phyloP scores from a whole-genome alignment of 441 rosid genomes.

The Erodium moschatum region DNA sequence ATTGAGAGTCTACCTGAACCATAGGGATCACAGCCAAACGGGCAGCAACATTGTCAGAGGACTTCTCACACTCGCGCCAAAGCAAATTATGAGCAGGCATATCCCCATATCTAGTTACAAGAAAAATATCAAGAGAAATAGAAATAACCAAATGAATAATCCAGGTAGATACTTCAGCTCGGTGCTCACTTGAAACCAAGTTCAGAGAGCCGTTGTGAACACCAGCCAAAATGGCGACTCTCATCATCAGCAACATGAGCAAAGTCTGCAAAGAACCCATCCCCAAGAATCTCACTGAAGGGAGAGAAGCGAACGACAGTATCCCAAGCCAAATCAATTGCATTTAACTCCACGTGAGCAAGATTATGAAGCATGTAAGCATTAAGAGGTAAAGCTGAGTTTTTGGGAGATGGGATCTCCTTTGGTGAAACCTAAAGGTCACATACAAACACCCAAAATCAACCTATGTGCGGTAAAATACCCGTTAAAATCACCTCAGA shows the following conservation, averaged over 20 bases:
- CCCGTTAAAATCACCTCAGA: neutral
- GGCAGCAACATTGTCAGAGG: slow-evolving; percentile 71
- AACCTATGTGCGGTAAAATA: neutral
- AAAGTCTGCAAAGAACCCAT: slow-evolving; percentile 70
- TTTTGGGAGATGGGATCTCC: slow-evolving; percentile 61
- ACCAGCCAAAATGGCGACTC: slow-evolving; percentile 92
- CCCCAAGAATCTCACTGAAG: slow-evolving; percentile 43
- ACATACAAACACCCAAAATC: neutral
- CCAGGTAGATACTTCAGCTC: neutral
- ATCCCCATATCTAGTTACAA: slow-evolving; percentile 62
- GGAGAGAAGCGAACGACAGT: slow-evolving; percentile 87
- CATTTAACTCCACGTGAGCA: slow-evolving; percentile 90
- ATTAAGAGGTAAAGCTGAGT: slow-evolving; percentile 68
- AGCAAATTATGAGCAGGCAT: slow-evolving; percentile 85
- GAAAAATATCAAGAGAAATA: neutral
- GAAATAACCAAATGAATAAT: neutral
- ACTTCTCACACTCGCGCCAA: slow-evolving; percentile 79
- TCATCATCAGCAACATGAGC: slow-evolving; percentile 94
- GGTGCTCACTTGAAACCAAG: slow-evolving; percentile 65
- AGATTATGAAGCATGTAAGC: slow-evolving; percentile 82
- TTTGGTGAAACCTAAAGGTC: slow-evolving; percentile 57
- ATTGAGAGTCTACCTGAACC: slow-evolving; percentile 53
- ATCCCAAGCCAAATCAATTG: slow-evolving; percentile 95
- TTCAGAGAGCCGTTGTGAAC: slow-evolving; percentile 79
- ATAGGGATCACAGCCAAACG: slow-evolving; percentile 77